Conservation (phyloP, 768 basidiomycete genomes). For the Lentinus tigrinus region DNA sequence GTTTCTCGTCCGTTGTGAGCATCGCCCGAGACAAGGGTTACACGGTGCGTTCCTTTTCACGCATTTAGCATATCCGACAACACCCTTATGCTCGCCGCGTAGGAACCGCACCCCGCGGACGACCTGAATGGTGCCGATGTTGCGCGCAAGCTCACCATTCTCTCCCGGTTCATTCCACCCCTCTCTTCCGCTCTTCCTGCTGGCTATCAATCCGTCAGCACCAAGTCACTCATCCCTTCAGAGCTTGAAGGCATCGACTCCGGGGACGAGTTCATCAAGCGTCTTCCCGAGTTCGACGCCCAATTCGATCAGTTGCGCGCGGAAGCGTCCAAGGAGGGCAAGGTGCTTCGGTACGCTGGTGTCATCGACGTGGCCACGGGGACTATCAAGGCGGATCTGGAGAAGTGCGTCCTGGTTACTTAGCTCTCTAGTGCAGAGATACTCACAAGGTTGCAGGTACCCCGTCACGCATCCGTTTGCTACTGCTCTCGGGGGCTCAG, state of each 20-base stretch:
- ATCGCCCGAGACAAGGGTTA: conserved; percentile 91
- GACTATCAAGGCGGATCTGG: conserved; percentile 82
- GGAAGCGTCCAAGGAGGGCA: conserved; percentile 75
- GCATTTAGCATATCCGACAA: not conserved
- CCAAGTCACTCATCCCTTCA: conserved; percentile 81
- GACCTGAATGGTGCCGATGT: conserved; percentile 98
- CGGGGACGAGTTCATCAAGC: conserved; percentile 80
- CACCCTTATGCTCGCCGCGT: not conserved
- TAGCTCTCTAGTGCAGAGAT: not conserved
- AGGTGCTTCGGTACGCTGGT: conserved; percentile 91
- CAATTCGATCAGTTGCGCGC: conserved; percentile 75
- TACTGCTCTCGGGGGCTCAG: conserved; percentile 91
- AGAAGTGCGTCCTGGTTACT: conserved; percentile 59
- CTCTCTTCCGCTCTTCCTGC: conserved; percentile 57
- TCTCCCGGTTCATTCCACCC: conserved; percentile 73
- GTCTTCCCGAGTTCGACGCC: conserved; percentile 79
- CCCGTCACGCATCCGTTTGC: conserved; percentile 90
- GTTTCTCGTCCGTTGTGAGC: conserved; percentile 88
- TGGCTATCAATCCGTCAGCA: conserved; percentile 80
- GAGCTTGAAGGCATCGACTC: conserved; percentile 64
- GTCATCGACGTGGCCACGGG: conserved; percentile 80
- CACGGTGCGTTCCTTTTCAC: conserved; percentile 54
- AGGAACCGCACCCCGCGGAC: conserved; percentile 98
- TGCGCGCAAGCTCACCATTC: conserved; percentile 94
- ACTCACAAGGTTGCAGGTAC: conserved; percentile 55